Percentiles rank a stretch among this genome's conserved stretches.
Conservation (phyloP, 2,329 filamentous ascomycete genomes). For the Clonostachys sp. region DNA sequence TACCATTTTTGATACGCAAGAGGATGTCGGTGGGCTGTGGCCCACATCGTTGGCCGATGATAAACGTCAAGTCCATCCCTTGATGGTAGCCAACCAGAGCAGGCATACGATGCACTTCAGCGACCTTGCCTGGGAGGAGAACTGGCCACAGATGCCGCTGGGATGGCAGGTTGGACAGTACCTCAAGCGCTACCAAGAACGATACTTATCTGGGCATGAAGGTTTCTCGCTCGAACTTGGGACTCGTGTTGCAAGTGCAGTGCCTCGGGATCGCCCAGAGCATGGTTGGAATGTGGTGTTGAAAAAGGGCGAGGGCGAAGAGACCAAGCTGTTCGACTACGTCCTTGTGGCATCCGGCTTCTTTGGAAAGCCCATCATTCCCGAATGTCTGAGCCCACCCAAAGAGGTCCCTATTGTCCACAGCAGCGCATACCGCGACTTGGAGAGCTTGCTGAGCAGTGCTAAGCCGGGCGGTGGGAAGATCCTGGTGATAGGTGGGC, state of each 20-base stretch:
- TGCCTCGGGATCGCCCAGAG: conserved; percentile 31
- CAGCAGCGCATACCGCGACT: conserved; percentile 60
- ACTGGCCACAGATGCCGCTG: conserved; percentile 61
- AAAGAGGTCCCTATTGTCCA: conserved; percentile 52
- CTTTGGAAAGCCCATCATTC: conserved; percentile 59
- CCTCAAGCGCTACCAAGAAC: conserved; percentile 57
- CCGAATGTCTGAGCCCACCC: conserved; percentile 26
- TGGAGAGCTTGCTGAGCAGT: conserved; percentile 40
- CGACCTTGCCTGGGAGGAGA: conserved; percentile 66
- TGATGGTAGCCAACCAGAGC: conserved; percentile 72
- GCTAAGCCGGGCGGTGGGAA: conserved; percentile 41
- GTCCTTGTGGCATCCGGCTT: conserved; percentile 72
- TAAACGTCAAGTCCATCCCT: conserved; percentile 54
- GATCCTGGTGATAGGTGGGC: conserved; percentile 72
- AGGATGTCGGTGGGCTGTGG: conserved; percentile 75
- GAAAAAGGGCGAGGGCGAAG: conserved; percentile 27
- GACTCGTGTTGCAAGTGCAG: conserved; percentile 35
- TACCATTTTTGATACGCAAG: conserved; percentile 63
- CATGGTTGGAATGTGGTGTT: conserved; percentile 35
- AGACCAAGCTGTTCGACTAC: conserved; percentile 59
- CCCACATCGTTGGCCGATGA: conserved; percentile 44
- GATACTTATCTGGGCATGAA: conserved; percentile 42
- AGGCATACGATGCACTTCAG: conserved; percentile 69
- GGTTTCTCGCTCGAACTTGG: conserved; percentile 42
- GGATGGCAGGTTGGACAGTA: conserved; percentile 77